Evolutionary conservation across 805 yeast species (phyloP), one percentile per base, ranked within the genome.

Genomic region (Sporopachydermia quercuum): DNA sequence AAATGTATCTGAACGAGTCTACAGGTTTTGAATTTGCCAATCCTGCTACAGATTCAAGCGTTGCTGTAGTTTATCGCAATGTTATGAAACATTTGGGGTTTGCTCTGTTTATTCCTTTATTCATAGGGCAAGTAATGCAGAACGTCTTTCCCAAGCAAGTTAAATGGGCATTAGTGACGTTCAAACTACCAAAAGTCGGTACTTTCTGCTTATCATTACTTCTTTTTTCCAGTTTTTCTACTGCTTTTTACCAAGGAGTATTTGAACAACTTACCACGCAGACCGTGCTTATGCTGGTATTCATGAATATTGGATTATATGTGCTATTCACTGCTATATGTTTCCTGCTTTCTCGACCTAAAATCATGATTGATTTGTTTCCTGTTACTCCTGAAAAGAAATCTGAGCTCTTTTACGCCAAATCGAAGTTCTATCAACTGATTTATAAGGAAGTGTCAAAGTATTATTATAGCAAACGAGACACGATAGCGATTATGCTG

Each of bases 1-100:
- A 85, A 53, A 61, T 85, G 76, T 85, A 63, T 60, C 61, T 68
- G 8, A 53, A 65, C 2, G 50, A 53, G 5, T 69, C 77, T 4
- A 50, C 64, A 0, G 87, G 93, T 74, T 57, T 56, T 43, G 62
- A 59, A 8, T 85, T 78, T 53, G 95, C 89, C 4, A 84, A 85
- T 51, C 96, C 96, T 3, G 77, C 82, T 0, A 35, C 43, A 5
- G 48, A 43, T 13, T 37, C 60, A 4, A 58, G 74, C 4, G 70
- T 83, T 36, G 61, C 63, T 15, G 59, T 62, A 11, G 69, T 86
- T 38, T 86, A 86, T 56, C 65, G 68, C 18, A 63, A 75, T 43
- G 94, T 84, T 39, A 81, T 86, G 89, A 79, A 82, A 55, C 95
- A 86, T 56, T 65, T 86, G 41, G 95, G 95, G 0, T 64, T 81